These are phyloP conservation scores for Elasticomyces elasticus DNA, from an alignment of 495 filamentous ascomycete species.

Conservation along the genomic window DNA sequence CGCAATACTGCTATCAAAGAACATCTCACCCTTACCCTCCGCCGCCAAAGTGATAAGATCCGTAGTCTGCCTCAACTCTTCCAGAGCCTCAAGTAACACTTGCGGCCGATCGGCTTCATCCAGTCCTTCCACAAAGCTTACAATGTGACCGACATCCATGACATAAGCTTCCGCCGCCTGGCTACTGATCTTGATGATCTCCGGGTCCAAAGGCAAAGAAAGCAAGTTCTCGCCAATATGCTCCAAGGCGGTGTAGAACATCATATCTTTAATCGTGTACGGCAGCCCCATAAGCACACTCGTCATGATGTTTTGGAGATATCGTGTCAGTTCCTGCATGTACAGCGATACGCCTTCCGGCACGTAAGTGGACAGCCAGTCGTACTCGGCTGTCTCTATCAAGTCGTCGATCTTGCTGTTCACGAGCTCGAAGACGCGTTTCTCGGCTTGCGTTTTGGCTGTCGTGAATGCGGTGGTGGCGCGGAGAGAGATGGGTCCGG, in stretches of 20 bases:
- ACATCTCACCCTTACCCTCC: slow-evolving; percentile 82
- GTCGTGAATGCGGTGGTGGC: slow-evolving; percentile 78
- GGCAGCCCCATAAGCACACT: slow-evolving; percentile 85
- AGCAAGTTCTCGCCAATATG: slow-evolving; percentile 84
- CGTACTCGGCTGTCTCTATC: slow-evolving; percentile 91
- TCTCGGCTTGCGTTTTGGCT: slow-evolving; percentile 92
- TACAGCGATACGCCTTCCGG: slow-evolving; percentile 65
- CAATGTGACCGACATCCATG: slow-evolving; percentile 71
- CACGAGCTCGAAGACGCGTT: slow-evolving; percentile 95
- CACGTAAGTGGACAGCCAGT: slow-evolving; percentile 50
- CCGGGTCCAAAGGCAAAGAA: slow-evolving; percentile 53
- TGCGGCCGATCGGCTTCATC: slow-evolving; percentile 16
- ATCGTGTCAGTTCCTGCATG: slow-evolving; percentile 85
- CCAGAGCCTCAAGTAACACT: slow-evolving; percentile 74
- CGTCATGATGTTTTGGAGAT: slow-evolving; percentile 93
- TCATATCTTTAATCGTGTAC: slow-evolving; percentile 88
- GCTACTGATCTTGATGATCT: slow-evolving; percentile 75
- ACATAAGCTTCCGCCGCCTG: slow-evolving; percentile 72
- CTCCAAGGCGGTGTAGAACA: slow-evolving; percentile 91
- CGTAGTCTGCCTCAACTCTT: slow-evolving; percentile 87
- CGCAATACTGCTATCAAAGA: slow-evolving; percentile 74
- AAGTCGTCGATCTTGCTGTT: slow-evolving; percentile 98
- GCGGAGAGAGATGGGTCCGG: slow-evolving; percentile 59
- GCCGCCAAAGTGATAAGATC: slow-evolving; percentile 56
- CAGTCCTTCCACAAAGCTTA: slow-evolving; percentile 73